Percentiles rank a stretch among this genome's conserved stretches.
Evolutionary conservation across 805 yeast species (phyloP).

Genomic region (Teunomyces gatunensis): DNA sequence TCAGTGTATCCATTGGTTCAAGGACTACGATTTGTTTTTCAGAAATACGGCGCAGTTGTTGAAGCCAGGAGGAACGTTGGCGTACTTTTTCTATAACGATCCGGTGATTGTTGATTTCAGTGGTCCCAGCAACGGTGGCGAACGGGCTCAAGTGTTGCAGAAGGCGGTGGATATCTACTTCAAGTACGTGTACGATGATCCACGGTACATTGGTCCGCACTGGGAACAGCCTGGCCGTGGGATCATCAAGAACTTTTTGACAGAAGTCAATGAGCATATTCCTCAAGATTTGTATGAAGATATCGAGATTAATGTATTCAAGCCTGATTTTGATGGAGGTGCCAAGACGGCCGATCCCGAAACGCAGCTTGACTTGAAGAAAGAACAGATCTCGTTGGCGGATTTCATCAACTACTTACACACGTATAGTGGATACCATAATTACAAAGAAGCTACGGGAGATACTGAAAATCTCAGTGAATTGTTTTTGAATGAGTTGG

Average conservation of each 20-base stretch:
- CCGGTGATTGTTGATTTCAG: conserved; percentile 32
- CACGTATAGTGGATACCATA: conserved; percentile 74
- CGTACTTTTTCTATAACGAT: conserved; percentile 43
- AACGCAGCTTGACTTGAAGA: conserved; percentile 23
- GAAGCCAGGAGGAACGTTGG: conserved; percentile 41
- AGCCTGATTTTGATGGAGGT: conserved; percentile 15
- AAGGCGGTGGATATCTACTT: conserved; percentile 29
- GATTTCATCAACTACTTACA: conserved; percentile 51
- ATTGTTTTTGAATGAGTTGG: conserved; percentile 31
- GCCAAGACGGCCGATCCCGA: conserved; percentile 16
- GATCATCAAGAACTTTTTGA: conserved; percentile 45
- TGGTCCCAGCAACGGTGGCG: conserved; percentile 15
- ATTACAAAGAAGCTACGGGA: conserved; percentile 44
- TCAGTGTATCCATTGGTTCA: conserved; percentile 43
- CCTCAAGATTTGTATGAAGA: conserved; percentile 45
- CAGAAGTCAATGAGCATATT: conserved; percentile 39
- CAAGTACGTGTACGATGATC: conserved; percentile 41
- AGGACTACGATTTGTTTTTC: conserved; percentile 30
- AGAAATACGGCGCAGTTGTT: conserved; percentile 34
- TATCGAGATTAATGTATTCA: conserved; percentile 25
- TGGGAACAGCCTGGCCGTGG: conserved; percentile 88
- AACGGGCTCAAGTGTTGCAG: conserved; percentile 14
- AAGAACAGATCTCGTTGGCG: conserved; percentile 39
- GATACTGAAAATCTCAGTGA: conserved; percentile 32
- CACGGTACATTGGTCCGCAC: conserved; percentile 54